Base-by-base conservation (phyloP, 1,284 basidiomycete species). In the Heimioporus punctisporus region DNA sequence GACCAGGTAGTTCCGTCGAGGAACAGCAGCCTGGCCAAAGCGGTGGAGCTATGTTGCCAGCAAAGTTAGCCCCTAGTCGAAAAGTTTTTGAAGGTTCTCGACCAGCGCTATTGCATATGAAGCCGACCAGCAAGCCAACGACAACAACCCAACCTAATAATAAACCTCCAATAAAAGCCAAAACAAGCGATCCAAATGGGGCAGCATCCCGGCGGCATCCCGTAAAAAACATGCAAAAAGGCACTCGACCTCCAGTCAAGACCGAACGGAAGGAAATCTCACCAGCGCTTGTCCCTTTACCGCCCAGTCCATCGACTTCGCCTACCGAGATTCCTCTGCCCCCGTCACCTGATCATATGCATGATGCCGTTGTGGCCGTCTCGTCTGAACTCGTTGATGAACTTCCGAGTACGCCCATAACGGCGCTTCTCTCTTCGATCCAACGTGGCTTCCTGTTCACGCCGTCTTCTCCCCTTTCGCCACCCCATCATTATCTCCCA, bases 361-460 rank as follows among this genome's bases (percentile, higher is more conserved):
- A 56, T 21, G 43, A 60, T 43, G 48, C 50, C 3, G 30, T 48
- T 9, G 27, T 27, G 23, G 27, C 10, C 10, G 46, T 44, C 27
- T 25, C 21, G 19, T n/a, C 62, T 6, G 46, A 6, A 11, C 19
- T 54, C 12, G 34, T 28, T 11, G 46, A 50, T 11, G 51, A 24
- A 19, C 25, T 56, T 28, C 67, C 71, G 19, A 74, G 80, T 59
- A 90, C 88, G 27, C 88, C 88, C 2, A 90, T 90, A 50, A 88
- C 88, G 3, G 75, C 81, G 9, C 76, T 90, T 39, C 74, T 91
- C 39, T 77, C 79, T 31, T 86, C 85, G 5, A 91, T 90, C 55
- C 79, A 90, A 60, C 79, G 76, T 25, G 88, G 86, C 17, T 91
- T 90, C 68, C 66, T 86, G 28, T 80, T 82, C 60, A 84, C 85